Base-by-base conservation (phyloP, 768 basidiomycete species). In the Agrocybe praecox region DNA sequence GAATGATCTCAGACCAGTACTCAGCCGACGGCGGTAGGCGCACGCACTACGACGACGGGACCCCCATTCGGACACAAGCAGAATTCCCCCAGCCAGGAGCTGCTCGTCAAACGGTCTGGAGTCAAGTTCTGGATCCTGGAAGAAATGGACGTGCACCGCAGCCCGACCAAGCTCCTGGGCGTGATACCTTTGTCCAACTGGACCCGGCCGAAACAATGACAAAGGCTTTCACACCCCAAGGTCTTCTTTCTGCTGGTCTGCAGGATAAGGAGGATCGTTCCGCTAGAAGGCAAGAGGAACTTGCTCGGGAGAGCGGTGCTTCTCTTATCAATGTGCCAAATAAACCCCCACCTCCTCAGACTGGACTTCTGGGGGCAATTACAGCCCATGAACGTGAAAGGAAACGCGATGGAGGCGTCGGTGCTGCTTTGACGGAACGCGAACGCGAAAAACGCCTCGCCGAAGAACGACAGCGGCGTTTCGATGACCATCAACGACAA, bases 191-290 rank as follows among this genome's bases (percentile, higher is more conserved):
- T 46, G 85, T 89, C 24, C 90, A 91, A 64, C 77, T 94, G 23
- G 91, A 93, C 49, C 79, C 86, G 5, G 79, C 86, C 1, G 84
- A 88, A 53, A 83, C 82, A 18, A 88, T 94, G 80, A 96, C 92
- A 10, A 96, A 96, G 68, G 95, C 95, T 1, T 97, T 98, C 67
- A 90, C 92, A 0, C 94, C 96, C 3, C 94, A 96, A 58, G 97
- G 97, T 8, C 76, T 99, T 15, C 85, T 99, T 40, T 95, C 94
- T 56, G 94, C 94, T 52, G 97, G 97, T 34, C 79, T 98, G 62
- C 93, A 96, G 67, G 96, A 98, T 69, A 94, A 94, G 70, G 89
- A 96, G 69, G 95, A 97, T 67, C 86, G 96, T 33, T 97, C 95
- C 26, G 97, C 97, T 2, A 96, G 96, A 72, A 83, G 89, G 51